phyloP scores from a whole-genome alignment of 2,329 filamentous ascomycete species.

The Alternaria sp. region DNA sequence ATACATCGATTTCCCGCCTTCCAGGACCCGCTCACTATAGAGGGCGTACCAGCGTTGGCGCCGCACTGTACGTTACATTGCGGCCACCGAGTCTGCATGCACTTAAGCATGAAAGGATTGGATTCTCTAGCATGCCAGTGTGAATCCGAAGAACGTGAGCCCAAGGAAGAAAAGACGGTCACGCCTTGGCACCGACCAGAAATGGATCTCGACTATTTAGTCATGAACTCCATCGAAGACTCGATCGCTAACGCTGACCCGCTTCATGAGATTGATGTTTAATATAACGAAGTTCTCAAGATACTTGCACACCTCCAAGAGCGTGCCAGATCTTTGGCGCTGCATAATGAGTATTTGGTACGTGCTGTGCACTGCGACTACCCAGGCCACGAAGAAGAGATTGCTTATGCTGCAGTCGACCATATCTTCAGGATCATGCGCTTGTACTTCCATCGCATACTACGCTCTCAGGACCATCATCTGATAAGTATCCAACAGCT shows the following conservation, averaged over 20 bases:
- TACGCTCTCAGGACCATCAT: not conserved
- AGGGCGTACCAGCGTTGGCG: not conserved
- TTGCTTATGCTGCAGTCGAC: not conserved
- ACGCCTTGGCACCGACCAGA: not conserved
- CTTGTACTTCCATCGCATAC: conserved; percentile 16
- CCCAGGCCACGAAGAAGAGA: not conserved
- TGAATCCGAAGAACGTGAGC: not conserved
- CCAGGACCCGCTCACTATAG: not conserved
- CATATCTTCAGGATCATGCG: conserved; percentile 5
- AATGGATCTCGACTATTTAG: not conserved
- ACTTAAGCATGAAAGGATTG: not conserved
- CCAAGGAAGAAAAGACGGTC: not conserved
- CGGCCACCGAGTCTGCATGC: not conserved
- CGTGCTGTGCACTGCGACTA: not conserved
- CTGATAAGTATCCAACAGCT: not conserved
- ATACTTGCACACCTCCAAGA: not conserved
- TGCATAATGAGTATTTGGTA: not conserved
- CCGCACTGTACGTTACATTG: conserved; percentile 5
- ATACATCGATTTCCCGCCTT: conserved; percentile 12
- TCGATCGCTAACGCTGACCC: too few relatives aligned
- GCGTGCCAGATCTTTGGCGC: not conserved
- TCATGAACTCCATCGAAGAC: not conserved
- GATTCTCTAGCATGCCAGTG: not conserved
- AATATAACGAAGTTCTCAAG: not conserved
- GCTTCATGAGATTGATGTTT: not conserved